Evolutionary conservation across 1,284 basidiomycete species (phyloP).

Genomic region (Cystobasidium sp.): DNA sequence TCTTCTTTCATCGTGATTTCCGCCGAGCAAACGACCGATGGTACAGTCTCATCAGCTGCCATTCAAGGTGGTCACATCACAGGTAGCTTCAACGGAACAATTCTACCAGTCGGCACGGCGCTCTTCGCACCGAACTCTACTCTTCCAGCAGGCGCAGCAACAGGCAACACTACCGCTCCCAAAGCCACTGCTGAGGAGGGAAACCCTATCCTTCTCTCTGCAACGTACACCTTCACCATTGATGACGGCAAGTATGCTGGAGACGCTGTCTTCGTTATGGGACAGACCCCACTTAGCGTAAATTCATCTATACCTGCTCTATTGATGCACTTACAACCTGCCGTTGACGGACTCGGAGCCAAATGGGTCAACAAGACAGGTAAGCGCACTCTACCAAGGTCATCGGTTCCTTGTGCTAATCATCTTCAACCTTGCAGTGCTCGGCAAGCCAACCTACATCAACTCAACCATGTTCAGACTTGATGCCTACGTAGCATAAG

Average conservation of each 20-base stretch:
- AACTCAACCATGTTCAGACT: constrained; percentile 44
- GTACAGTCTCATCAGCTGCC: constrained; percentile 25
- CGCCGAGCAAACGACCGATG: constrained; percentile 32
- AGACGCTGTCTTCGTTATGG: constrained; percentile 34
- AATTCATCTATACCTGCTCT: constrained; percentile 25
- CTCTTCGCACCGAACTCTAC: constrained; percentile 38
- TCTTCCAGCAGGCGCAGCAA: constrained; percentile 11
- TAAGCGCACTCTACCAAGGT: not conserved
- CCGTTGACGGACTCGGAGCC: constrained; percentile 2
- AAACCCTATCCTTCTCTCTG: constrained; percentile 26
- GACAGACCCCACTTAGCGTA: constrained; percentile 33
- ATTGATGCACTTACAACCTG: constrained; percentile 37
- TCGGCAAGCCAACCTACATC: constrained; percentile 39
- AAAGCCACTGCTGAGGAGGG: not conserved
- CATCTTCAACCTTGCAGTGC: constrained; percentile 11
- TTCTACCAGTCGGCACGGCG: constrained; percentile 30
- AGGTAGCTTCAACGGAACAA: constrained; percentile 32
- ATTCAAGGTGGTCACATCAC: constrained; percentile 39
- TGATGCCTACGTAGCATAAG: constrained; percentile 34
- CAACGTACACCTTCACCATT: constrained; percentile 37
- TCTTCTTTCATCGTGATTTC: constrained; percentile 39
- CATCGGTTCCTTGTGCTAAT: no score
- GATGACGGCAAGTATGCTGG: constrained; percentile 30
- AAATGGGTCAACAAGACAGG: constrained; percentile 36
- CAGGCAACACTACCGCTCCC: constrained; percentile 14